Conservation (phyloP, 1,284 basidiomycete genomes). For the Ustilago shanxiensis region DNA sequence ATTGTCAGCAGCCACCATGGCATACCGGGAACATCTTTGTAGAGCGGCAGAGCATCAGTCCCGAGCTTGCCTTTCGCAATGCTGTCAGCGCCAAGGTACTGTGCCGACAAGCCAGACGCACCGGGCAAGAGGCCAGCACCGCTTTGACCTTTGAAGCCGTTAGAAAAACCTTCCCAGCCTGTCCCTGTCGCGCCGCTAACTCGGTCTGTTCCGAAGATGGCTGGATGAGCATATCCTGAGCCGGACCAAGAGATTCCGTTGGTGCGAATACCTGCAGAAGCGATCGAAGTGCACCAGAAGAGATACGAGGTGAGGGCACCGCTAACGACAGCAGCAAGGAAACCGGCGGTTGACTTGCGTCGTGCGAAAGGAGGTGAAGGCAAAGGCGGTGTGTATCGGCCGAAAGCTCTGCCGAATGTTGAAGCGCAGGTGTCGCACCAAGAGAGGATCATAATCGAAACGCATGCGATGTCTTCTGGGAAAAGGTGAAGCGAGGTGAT, state of each 20-base stretch:
- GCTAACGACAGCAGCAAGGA: slow-evolving; percentile 83
- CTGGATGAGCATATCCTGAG: slow-evolving; percentile 41
- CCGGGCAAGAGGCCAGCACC: slow-evolving; percentile 34
- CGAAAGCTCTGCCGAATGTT: slow-evolving; percentile 88
- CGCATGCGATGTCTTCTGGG: slow-evolving; percentile 68
- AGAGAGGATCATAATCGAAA: slow-evolving; percentile 75
- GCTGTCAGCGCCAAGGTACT: slow-evolving; percentile 36
- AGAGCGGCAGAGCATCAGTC: slow-evolving; percentile 24
- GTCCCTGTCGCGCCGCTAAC: slow-evolving; percentile 45
- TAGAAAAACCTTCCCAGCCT: slow-evolving; percentile 53
- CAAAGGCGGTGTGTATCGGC: slow-evolving; percentile 81
- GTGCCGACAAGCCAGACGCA: slow-evolving; percentile 31
- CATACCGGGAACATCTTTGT: slow-evolving; percentile 54
- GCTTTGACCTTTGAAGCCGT: slow-evolving; percentile 46
- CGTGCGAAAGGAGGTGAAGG: slow-evolving; percentile 82
- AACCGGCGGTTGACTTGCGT: slow-evolving; percentile 89
- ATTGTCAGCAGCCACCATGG: slow-evolving; percentile 57
- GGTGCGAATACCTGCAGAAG: slow-evolving; percentile 47
- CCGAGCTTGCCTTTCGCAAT: slow-evolving; percentile 44
- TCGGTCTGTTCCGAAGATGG: slow-evolving; percentile 59
- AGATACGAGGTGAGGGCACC: slow-evolving; percentile 80
- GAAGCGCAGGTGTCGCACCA: slow-evolving; percentile 98
- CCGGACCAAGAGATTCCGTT: slow-evolving; percentile 63
- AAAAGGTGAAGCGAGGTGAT: slow-evolving; percentile 80
- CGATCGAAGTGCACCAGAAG: slow-evolving; percentile 78